Evolutionary conservation across 306 rosid genomes (phyloP).

Genomic region (Pyrus betulifolia): DNA sequence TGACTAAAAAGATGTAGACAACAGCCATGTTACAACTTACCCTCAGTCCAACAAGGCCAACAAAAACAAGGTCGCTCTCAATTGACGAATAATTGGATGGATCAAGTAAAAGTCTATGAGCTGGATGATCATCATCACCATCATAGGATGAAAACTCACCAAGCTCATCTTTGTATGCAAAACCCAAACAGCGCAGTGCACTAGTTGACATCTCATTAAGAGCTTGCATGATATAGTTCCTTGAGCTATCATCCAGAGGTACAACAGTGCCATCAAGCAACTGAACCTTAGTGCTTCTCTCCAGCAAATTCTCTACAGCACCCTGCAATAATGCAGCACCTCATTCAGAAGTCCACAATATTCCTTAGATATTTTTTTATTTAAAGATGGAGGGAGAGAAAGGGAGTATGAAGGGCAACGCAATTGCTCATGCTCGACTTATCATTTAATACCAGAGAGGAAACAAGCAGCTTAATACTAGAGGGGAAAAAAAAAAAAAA

Average conservation of each 20-base stretch:
- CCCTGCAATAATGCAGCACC: conserved; percentile 46
- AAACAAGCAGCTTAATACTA: neutral
- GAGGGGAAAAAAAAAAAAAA: neutral
- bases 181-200: conserved; percentile 84
- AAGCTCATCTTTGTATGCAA: conserved; percentile 79
- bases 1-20: conserved; percentile 17
- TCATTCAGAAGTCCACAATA: neutral
- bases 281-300: conserved; percentile 74
- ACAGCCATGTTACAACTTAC: conserved; percentile 33
- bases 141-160: conserved; percentile 19
- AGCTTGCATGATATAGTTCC: conserved; percentile 42
- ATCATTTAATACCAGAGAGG: neutral
- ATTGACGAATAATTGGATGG: conserved; percentile 72
- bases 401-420: neutral
- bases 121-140: conserved; percentile 81
- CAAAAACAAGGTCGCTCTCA: conserved; percentile 73
- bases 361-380: neutral
- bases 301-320: conserved; percentile 75
- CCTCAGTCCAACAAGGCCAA: conserved; percentile 84
- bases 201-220: conserved; percentile 74
- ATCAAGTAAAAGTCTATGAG: conserved; percentile 70
- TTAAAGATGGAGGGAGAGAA: neutral
- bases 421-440: neutral
- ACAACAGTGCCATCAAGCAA: conserved; percentile 69
- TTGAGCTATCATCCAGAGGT: conserved; percentile 47